Evolutionary conservation across 2,329 filamentous ascomycete genomes (phyloP).

Genomic region (Colletotrichum lentis): DNA sequence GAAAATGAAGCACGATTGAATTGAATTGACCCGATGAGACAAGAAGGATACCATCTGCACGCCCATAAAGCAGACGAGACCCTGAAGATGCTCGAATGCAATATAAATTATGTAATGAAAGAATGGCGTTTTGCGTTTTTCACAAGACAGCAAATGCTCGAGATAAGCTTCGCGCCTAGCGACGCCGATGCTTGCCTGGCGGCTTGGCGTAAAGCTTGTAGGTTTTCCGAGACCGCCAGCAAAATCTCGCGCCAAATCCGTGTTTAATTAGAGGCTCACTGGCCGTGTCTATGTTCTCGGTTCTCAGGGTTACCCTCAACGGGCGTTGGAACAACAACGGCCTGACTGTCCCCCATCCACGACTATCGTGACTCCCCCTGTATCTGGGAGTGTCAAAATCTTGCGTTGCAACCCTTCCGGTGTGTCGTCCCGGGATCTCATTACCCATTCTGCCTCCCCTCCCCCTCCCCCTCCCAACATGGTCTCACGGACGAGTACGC

Average conservation of each 20-base stretch:
- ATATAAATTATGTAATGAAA: too few species aligned
- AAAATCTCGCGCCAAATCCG: neutral
- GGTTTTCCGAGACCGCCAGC: neutral
- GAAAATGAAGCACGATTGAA: neutral
- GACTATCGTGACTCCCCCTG: neutral
- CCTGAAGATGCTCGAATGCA: neutral
- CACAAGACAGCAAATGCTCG: neutral
- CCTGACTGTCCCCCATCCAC: neutral
- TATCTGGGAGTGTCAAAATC: neutral
- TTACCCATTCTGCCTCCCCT: neutral
- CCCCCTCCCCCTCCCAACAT: neutral
- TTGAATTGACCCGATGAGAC: slow-evolving; percentile 1
- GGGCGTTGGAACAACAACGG: too few species aligned
- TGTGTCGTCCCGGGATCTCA: neutral
- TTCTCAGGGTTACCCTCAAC: too few species aligned
- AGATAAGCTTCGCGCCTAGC: slow-evolving; percentile 30
- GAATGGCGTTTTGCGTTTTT: neutral
- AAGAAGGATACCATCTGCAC: neutral
- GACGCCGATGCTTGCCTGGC: slow-evolving; percentile 10
- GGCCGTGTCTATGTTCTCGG: too few species aligned
- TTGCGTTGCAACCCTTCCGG: neutral
- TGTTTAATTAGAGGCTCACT: too few species aligned
- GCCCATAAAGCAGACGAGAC: neutral
- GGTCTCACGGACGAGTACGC: too few species aligned
- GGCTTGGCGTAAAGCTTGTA: slow-evolving; percentile 34